phyloP scores from a whole-genome alignment of 345 rosid species.

The Triadica sebifera region DNA sequence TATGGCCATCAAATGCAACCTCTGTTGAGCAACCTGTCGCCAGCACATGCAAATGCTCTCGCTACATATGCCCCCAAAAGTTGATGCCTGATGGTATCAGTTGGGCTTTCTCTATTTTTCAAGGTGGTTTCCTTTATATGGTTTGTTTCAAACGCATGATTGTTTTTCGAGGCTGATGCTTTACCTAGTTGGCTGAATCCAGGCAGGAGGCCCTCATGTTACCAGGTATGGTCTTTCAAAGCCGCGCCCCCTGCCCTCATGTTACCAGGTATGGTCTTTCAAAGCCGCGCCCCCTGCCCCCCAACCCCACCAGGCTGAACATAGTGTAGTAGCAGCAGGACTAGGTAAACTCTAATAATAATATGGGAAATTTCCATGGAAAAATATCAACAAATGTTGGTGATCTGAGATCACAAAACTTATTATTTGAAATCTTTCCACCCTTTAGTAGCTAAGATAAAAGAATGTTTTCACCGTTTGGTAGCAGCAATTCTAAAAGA shows the following conservation, averaged over 20 bases:
- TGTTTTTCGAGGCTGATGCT: slow-evolving; percentile 4
- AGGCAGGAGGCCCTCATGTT: neutral
- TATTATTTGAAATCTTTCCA: neutral
- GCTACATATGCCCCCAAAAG: slow-evolving; percentile 67
- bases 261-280: slow-evolving; percentile 19
- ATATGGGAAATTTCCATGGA: neutral
- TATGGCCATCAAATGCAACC: slow-evolving; percentile 92
- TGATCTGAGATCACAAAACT: neutral
- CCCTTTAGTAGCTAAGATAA: neutral
- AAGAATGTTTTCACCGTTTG: neutral
- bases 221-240: slow-evolving; percentile 19
- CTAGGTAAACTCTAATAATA: neutral
- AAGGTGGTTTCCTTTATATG: neutral
- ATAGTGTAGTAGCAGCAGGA: too few relatives aligned
- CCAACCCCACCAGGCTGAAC: neutral
- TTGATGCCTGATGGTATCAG: slow-evolving; percentile 30
- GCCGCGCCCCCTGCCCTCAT: too few relatives aligned
- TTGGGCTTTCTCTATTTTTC: neutral
- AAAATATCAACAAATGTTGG: neutral
- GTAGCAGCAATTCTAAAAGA: too few relatives aligned
- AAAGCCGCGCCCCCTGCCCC: too few relatives aligned
- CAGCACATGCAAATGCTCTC: slow-evolving; percentile 76
- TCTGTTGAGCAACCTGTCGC: slow-evolving; percentile 60
- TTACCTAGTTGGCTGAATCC: slow-evolving; percentile 12
- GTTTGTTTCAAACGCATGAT: slow-evolving; percentile 11